These are phyloP conservation scores for Exobasidium cylindrosporum DNA, from an alignment of 1,284 basidiomycete species.

Conservation along the genomic window DNA sequence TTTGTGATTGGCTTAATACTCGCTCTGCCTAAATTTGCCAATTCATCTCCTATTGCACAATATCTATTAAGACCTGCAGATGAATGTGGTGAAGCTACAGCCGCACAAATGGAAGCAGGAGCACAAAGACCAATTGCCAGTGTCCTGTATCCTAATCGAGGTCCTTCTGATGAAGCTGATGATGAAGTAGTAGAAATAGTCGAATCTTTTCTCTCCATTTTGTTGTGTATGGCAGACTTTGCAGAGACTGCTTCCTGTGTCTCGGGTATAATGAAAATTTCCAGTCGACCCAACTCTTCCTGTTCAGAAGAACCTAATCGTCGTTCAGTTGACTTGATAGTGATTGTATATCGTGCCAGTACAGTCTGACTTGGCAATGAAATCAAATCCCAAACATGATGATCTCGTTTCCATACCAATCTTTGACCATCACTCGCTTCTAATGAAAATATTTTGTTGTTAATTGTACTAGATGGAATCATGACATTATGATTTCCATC, in stretches of 20 bases:
- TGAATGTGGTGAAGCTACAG: neutral
- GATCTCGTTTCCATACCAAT: neutral
- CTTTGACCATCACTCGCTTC: constrained; percentile 6
- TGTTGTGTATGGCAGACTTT: neutral
- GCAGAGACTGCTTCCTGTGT: neutral
- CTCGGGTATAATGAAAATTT: neutral
- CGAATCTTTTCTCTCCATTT: neutral
- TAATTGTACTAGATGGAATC: neutral
- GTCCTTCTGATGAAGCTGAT: neutral
- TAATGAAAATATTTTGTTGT: neutral
- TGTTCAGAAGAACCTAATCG: neutral
- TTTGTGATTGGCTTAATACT: neutral
- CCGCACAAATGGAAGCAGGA: neutral
- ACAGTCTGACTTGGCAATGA: constrained; percentile 1
- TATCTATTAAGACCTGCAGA: constrained; percentile 1
- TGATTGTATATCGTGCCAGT: neutral
- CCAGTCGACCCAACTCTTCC: neutral
- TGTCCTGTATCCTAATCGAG: neutral
- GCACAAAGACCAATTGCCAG: neutral
- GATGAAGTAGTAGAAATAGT: neutral
- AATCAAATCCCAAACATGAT: neutral
- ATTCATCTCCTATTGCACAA: constrained; percentile 2
- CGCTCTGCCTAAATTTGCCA: neutral
- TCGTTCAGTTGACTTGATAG: neutral
- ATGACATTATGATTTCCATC: constrained; percentile 5